Percentiles rank a stretch among this genome's conserved stretches.
These are phyloP conservation scores for Zymoseptoria ardabiliae DNA, from an alignment of 2,329 filamentous ascomycete species.

Conservation along the genomic window DNA sequence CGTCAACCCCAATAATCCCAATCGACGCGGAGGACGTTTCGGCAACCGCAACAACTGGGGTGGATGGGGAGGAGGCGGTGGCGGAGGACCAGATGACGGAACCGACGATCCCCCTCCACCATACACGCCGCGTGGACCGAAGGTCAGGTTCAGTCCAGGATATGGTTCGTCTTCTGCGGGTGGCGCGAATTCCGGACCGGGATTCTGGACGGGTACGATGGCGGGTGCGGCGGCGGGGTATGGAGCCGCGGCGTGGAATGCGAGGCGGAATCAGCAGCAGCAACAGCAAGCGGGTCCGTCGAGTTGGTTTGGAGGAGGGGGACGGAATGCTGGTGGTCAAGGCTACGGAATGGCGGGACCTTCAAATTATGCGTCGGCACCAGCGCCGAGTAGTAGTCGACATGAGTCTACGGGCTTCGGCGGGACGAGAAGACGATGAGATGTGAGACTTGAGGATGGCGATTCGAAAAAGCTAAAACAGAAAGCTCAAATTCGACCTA, in stretches of 20 bases:
- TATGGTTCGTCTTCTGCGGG: conserved; percentile 5
- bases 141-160: conserved; percentile 3
- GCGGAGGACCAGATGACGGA: conserved; percentile 32
- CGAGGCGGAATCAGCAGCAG: conserved; percentile 7
- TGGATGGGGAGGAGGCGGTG: conserved; percentile 33
- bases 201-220: conserved; percentile 68
- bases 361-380: conserved; percentile 2
- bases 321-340: conserved; percentile 4
- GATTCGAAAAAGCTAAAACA: not conserved
- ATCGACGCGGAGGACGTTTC: conserved; percentile 5
- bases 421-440: conserved; percentile 26
- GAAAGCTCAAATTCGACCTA: not conserved
- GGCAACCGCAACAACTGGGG: conserved; percentile 5
- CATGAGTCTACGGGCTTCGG: conserved; percentile 32
- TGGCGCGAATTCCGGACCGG: conserved; percentile 39
- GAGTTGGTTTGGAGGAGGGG: conserved; percentile 19
- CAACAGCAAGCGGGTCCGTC: conserved; percentile 21
- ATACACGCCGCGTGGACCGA: conserved; percentile 31
- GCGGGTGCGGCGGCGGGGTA: conserved; percentile 20
- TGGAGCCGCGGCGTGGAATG: conserved; percentile 15
- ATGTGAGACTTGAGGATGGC: not conserved
- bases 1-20: conserved; percentile 7
- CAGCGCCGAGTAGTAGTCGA: conserved; percentile 23
- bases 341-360: conserved; percentile 6
- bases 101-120: conserved; percentile 49